A percentile compares a stretch with the other conserved stretches of the same genome.
phyloP scores from a whole-genome alignment of 139 green algal species.

The Chlamydomonas schloesseri region DNA sequence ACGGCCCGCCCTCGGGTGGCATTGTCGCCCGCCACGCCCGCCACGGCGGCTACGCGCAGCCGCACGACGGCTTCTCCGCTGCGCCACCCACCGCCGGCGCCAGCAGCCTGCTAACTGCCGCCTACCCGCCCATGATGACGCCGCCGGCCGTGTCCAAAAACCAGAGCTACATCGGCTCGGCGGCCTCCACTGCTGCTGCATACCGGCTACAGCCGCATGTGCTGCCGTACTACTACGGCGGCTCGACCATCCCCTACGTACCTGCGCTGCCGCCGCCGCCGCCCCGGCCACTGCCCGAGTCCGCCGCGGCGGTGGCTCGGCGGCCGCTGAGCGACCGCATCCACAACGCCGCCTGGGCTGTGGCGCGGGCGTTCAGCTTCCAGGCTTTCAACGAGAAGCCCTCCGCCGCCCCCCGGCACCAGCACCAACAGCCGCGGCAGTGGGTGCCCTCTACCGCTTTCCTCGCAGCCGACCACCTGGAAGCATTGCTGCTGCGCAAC shows the following conservation, averaged over 20 bases:
- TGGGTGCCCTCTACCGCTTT: slow-evolving; percentile 47
- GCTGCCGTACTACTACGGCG: neutral
- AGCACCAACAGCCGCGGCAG: neutral
- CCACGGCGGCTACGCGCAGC: no score
- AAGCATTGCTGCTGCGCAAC: slow-evolving; percentile 21
- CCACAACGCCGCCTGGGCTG: slow-evolving; percentile 20
- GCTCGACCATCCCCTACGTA: neutral
- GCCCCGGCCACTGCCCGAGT: slow-evolving; percentile 1
- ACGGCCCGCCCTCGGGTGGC: no score
- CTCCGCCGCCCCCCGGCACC: neutral
- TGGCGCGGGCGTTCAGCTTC: slow-evolving; percentile 31
- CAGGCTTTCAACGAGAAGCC: slow-evolving; percentile 42
- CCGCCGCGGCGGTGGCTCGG: slow-evolving; percentile 9
- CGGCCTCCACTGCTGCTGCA: neutral
- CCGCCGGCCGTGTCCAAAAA: neutral
- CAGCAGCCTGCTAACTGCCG: no score
- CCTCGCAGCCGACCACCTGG: slow-evolving; percentile 45
- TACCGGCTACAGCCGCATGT: neutral
- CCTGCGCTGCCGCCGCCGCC: neutral
- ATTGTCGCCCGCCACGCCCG: no score
- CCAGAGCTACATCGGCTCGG: neutral
- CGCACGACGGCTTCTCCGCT: no score
- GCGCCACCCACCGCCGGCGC: no score
- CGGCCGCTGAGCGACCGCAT: slow-evolving; percentile 20
- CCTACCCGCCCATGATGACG: no score